Evolutionary conservation across 179 eudicot species (phyloP), one percentile per base, ranked within the genome.

Genomic region (Beta corolliflora): DNA sequence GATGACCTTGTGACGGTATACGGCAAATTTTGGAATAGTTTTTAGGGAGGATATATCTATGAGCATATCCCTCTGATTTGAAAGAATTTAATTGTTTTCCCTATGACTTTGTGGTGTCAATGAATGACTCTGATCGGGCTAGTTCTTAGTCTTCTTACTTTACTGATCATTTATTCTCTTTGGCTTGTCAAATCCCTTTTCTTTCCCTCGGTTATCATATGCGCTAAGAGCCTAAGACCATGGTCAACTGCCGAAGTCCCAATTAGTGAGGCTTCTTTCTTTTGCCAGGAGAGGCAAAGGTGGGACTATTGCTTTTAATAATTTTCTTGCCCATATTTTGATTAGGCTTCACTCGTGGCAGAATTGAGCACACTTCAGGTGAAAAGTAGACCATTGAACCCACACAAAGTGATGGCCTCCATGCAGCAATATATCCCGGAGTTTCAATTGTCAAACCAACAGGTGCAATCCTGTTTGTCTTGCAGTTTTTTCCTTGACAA

Each of bases 391-490:
- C 86, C 88, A n/a, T 76, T 91, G 71, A 91, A 87, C 79, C 99
- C 99, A 18, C 84, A 84, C 67, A 86, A 80, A 81, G 87, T 96
- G 83, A 94, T 96, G 99, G 80, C 89, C 77, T 88, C 91, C 19
- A 89, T 96, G 93, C 81, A 87, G 70, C 88, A 81, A 59, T 91
- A 94, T 83, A 85, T 88, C 50, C 91, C 93, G 15, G 88, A 90
- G 71, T 94, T 96, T 83, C 88, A 89, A 80, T 85, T 92, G 82
- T 84, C 92, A 44, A 87, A 79, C 68, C 93, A 95, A 81, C 98
- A 95, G 98, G 98, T 93, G 73, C 31, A 78, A 19, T 53, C 72
- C 60, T 61, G 7, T 46, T 46, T 68, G 12, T 41, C 15, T 66
- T 54, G 54, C 41, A 25, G 67, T 53, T 52, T n/a, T n/a, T n/a